Percentiles rank a stretch among this genome's conserved stretches.
phyloP scores from a whole-genome alignment of 352 stramenopile genomes.

The Phytophthora ramorum region DNA sequence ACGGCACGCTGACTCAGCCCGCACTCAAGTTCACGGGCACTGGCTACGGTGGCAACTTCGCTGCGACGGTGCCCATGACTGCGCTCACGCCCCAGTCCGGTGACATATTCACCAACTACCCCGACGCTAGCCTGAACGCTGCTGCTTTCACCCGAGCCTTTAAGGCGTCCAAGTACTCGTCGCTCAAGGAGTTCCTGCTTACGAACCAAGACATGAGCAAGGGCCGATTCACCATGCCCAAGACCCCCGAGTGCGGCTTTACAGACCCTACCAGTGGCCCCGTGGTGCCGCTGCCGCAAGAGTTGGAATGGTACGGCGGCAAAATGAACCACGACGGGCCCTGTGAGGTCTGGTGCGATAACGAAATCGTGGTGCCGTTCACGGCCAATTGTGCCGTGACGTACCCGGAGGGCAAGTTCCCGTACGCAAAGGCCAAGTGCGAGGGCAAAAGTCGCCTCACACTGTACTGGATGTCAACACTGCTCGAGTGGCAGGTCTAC shows the following conservation, averaged over 20 bases:
- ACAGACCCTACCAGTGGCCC: conserved; percentile 31
- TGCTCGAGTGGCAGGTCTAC: conserved; percentile 34
- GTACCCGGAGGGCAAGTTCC: conserved; percentile 36
- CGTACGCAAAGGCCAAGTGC: conserved; percentile 42
- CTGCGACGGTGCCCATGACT: conserved; percentile 14
- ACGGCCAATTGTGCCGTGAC: conserved; percentile 42
- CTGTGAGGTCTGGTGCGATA: conserved; percentile 56
- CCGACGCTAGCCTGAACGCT: conserved; percentile 13
- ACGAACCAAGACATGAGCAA: conserved; percentile 27
- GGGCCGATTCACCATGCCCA: conserved; percentile 21
- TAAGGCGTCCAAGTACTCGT: conserved; percentile 24
- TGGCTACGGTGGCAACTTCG: conserved; percentile 24
- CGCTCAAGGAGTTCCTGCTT: conserved; percentile 24
- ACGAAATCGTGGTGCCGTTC: conserved; percentile 50
- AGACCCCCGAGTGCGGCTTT: conserved; percentile 39
- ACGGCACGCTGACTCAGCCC: conserved; percentile 19
- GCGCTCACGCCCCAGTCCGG: conserved; percentile 16
- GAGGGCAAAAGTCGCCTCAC: conserved; percentile 38
- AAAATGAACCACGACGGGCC: conserved; percentile 47
- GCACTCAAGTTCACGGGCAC: conserved; percentile 14
- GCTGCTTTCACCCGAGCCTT: conserved; percentile 17
- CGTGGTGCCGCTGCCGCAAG: conserved; percentile 30
- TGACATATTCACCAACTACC: conserved; percentile 26
- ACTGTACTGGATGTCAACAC: conserved; percentile 48
- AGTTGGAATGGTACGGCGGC: conserved; percentile 43